phyloP scores from a whole-genome alignment of 1,284 basidiomycete species.

The Ganoderma sp. region DNA sequence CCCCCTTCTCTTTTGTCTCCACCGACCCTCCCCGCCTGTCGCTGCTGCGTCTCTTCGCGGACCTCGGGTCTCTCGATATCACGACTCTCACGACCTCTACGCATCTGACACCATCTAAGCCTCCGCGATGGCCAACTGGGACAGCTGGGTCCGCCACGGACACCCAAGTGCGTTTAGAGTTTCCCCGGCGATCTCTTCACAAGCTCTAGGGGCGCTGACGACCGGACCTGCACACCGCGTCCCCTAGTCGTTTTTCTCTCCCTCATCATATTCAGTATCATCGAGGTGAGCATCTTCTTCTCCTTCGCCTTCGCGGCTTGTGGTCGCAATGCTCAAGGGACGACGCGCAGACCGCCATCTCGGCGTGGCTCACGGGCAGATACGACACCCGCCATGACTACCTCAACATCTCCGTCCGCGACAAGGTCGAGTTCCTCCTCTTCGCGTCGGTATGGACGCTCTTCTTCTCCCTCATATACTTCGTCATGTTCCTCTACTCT shows the following conservation, averaged over 20 bases:
- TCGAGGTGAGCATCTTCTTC: constrained; percentile 50
- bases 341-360: constrained; percentile 58
- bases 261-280: constrained; percentile 61
- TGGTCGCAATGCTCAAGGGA: not conserved
- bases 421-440: constrained; percentile 68
- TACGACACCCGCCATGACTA: constrained; percentile 64
- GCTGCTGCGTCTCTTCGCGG: not conserved
- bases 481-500: constrained; percentile 57
- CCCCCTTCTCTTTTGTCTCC: constrained; percentile 4
- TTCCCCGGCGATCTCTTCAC: not conserved
- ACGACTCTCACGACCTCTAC: constrained; percentile 31
- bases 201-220: constrained; percentile 6
- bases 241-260: constrained; percentile 55
- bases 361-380: constrained; percentile 68
- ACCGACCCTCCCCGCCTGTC: not conserved
- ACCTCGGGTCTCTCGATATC: constrained; percentile 7
- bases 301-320: not conserved
- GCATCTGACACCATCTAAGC: constrained; percentile 5
- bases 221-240: not conserved
- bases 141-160: constrained; percentile 51
- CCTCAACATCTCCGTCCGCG: constrained; percentile 54
- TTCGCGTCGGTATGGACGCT: constrained; percentile 77
- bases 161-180: constrained; percentile 54
- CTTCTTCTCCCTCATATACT: constrained; percentile 56
- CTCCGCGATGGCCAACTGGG: constrained; percentile 45